Conservation (phyloP, 352 stramenopile species). For the Phytopythium mirpurense region DNA sequence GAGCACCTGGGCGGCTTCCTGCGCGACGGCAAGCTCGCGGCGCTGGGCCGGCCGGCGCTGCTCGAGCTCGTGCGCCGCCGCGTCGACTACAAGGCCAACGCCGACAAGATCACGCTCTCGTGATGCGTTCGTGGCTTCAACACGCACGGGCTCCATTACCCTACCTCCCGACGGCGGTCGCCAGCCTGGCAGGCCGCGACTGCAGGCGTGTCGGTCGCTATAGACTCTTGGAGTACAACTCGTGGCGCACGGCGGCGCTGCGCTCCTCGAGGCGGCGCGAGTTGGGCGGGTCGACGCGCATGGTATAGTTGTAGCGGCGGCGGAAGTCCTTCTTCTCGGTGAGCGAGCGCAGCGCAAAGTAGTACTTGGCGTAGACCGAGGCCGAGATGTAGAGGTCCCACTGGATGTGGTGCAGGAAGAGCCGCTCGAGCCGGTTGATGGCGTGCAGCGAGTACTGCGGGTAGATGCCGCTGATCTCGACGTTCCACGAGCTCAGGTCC, state of each 20-base stretch:
- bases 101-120: constrained; percentile 63
- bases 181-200: no score
- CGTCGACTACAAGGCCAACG: constrained; percentile 80
- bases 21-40: constrained; percentile 64
- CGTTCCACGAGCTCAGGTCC: constrained; percentile 98
- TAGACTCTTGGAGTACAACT: constrained; percentile 84
- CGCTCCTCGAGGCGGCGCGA: constrained; percentile 83
- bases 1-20: constrained; percentile 78
- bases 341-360: constrained; percentile 95
- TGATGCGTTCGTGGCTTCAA: no score
- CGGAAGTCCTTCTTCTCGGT: constrained; percentile 90
- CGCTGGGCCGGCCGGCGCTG: constrained; percentile 50
- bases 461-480: constrained; percentile 97
- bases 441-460: constrained; percentile 96
- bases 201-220: constrained; percentile 13
- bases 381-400: constrained; percentile 98
- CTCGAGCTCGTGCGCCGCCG: constrained; percentile 68
- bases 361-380: constrained; percentile 97
- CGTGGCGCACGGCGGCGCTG: constrained; percentile 71
- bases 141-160: no score
- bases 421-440: constrained; percentile 96
- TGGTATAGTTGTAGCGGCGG: constrained; percentile 87
- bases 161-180: no score
- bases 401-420: constrained; percentile 96
- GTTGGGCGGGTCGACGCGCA: constrained; percentile 83